Evolutionary conservation across 2,329 filamentous ascomycete genomes (phyloP).

Genomic region (Grosmannia penicillata): DNA sequence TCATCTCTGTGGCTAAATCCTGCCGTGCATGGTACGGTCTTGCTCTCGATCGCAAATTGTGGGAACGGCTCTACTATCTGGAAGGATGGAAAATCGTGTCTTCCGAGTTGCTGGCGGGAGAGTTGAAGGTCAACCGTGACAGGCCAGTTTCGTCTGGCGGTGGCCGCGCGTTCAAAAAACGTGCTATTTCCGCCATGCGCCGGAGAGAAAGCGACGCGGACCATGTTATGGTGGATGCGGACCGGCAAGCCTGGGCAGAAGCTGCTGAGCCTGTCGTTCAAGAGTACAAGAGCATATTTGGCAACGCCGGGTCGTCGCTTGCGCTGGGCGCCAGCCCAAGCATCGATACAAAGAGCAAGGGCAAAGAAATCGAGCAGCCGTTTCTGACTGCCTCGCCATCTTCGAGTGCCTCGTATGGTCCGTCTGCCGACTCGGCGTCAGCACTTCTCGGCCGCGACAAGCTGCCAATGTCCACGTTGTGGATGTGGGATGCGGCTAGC

Average conservation of each 20-base stretch:
- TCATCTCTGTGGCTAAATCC: slow-evolving; percentile 64
- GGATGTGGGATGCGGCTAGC: slow-evolving; percentile 32
- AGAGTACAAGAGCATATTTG: slow-evolving; percentile 4
- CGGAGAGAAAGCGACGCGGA: slow-evolving; percentile 13
- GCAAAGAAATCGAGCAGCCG: slow-evolving; percentile 20
- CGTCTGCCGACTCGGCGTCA: not conserved
- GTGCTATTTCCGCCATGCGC: slow-evolving; percentile 28
- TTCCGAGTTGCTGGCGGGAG: slow-evolving; percentile 50
- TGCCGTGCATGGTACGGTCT: slow-evolving; percentile 72
- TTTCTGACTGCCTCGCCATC: slow-evolving; percentile 4
- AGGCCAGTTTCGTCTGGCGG: slow-evolving; percentile 27
- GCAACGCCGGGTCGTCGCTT: slow-evolving; percentile 7
- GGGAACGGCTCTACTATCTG: slow-evolving; percentile 66
- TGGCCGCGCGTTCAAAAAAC: slow-evolving; percentile 38
- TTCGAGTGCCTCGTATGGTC: not conserved
- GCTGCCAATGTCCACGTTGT: slow-evolving; percentile 30
- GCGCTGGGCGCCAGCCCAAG: slow-evolving; percentile 10
- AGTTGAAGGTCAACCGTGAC: slow-evolving; percentile 42
- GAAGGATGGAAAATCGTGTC: slow-evolving; percentile 74
- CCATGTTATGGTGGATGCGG: slow-evolving; percentile 23
- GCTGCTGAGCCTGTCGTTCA: slow-evolving; percentile 10
- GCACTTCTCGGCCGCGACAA: not conserved
- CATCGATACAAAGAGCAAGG: slow-evolving; percentile 14
- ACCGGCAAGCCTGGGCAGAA: slow-evolving; percentile 13
- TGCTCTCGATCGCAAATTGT: slow-evolving; percentile 70